Conservation (phyloP, 805 yeast species). For the Kodamaea leandrae region DNA sequence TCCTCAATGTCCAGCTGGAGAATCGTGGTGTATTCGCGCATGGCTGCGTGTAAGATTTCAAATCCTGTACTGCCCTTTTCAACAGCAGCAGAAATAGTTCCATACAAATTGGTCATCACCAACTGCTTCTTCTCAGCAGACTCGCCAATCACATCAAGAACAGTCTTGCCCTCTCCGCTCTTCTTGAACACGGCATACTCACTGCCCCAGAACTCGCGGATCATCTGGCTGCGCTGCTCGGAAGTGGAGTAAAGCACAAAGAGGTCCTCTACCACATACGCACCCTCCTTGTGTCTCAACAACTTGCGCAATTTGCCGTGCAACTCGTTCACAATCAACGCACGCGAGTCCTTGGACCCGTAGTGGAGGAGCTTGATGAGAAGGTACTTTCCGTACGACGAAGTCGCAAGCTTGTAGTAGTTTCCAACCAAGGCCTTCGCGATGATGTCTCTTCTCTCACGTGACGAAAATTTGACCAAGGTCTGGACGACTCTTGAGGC, state of each 20-base stretch:
- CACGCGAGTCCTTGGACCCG: constrained; percentile 81
- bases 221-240: constrained; percentile 85
- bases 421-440: constrained; percentile 68
- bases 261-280: constrained; percentile 93
- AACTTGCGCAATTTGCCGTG: constrained; percentile 89
- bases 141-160: constrained; percentile 64
- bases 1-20: constrained; percentile 51
- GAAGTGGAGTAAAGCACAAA: constrained; percentile 80
- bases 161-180: constrained; percentile 57
- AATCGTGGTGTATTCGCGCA: constrained; percentile 81
- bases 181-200: constrained; percentile 90
- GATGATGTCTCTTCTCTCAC: constrained; percentile 72
- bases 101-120: constrained; percentile 70
- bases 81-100: constrained; percentile 85
- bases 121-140: constrained; percentile 75
- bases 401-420: constrained; percentile 80
- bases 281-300: constrained; percentile 97
- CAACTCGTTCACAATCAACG: constrained; percentile 71
- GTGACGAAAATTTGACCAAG: constrained; percentile 78
- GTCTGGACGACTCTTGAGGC: constrained; percentile 96
- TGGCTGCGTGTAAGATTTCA: constrained; percentile 93
- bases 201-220: constrained; percentile 95
- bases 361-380: constrained; percentile 86
- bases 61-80: constrained; percentile 96
- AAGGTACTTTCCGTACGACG: constrained; percentile 90